phyloP scores from a whole-genome alignment of 768 basidiomycete genomes.

The Mrakia gelida region DNA sequence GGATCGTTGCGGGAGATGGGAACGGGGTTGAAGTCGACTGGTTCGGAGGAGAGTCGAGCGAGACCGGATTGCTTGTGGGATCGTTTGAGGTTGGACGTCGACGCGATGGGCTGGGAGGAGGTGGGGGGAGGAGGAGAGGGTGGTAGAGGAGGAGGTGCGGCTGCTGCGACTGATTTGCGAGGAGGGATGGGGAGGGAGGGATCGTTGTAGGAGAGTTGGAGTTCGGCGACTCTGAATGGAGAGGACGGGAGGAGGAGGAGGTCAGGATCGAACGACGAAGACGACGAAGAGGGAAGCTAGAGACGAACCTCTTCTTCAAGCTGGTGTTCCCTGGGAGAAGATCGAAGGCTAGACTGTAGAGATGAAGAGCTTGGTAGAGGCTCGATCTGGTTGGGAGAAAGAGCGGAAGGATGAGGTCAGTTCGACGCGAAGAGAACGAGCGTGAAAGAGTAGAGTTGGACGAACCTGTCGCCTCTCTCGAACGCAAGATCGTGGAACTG shows the following conservation, averaged over 20 bases:
- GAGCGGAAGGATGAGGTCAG: neutral
- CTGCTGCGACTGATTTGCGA: conserved; percentile 16
- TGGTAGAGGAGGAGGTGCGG: neutral
- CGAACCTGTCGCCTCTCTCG: conserved; percentile 21
- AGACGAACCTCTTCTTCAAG: conserved; percentile 12
- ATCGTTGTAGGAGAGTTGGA: conserved; percentile 13
- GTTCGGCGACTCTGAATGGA: conserved; percentile 20
- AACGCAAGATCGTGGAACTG: conserved; percentile 26
- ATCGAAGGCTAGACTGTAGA: conserved; percentile 14
- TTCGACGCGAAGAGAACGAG: too few species aligned
- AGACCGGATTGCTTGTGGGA: neutral
- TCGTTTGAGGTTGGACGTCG: neutral
- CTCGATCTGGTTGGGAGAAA: neutral
- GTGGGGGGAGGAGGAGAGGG: neutral
- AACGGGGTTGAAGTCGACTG: neutral
- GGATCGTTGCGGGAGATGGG: neutral
- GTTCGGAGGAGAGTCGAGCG: neutral
- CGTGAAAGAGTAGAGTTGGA: neutral
- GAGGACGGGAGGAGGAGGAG: neutral
- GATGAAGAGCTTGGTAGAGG: conserved; percentile 18
- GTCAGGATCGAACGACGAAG: neutral
- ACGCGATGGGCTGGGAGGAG: neutral
- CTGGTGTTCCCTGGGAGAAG: conserved; percentile 20
- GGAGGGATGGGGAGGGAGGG: conserved; percentile 26
- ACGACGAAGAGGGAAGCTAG: neutral